Percentiles rank a stretch among this genome's conserved stretches.
Conservation (phyloP, 2,329 filamentous ascomycete genomes). For the Xylariaceae sp. region DNA sequence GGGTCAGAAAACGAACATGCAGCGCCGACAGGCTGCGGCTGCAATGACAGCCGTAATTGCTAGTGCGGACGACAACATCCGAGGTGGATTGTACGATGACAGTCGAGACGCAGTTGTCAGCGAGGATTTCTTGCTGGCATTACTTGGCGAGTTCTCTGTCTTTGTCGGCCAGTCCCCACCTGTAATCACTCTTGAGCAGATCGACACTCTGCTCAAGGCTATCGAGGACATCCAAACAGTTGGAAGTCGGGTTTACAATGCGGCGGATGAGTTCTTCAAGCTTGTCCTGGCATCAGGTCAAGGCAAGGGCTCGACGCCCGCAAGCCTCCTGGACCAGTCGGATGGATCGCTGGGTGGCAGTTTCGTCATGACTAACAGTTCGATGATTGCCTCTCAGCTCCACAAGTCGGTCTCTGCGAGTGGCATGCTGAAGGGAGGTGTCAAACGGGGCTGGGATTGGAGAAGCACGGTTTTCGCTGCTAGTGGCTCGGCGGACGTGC, state of each 20-base stretch:
- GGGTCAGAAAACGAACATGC: constrained; percentile 47
- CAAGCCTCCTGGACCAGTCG: constrained; percentile 57
- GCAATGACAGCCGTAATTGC: constrained; percentile 78
- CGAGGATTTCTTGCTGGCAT: constrained; percentile 76
- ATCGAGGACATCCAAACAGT: constrained; percentile 68
- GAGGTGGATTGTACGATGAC: constrained; percentile 81
- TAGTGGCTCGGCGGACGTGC: constrained; percentile 62
- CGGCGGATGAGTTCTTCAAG: constrained; percentile 73
- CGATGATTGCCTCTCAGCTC: constrained; percentile 60
- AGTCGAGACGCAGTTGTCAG: constrained; percentile 76
- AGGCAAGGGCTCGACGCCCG: constrained; percentile 58
- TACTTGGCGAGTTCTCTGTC: constrained; percentile 77
- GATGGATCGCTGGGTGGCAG: constrained; percentile 45
- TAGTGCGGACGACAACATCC: constrained; percentile 84
- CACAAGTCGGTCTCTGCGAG: constrained; percentile 49
- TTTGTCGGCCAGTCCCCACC: constrained; percentile 58
- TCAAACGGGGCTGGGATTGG: constrained; percentile 67
- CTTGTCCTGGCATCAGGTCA: constrained; percentile 68
- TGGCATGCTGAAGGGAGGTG: constrained; percentile 36
- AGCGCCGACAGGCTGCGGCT: constrained; percentile 63
- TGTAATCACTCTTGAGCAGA: constrained; percentile 64
- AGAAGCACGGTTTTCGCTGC: constrained; percentile 50
- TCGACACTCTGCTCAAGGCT: constrained; percentile 59
- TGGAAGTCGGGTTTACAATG: constrained; percentile 62
- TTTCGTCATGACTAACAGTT: constrained; percentile 68